Evolutionary conservation across 2,329 filamentous ascomycete species (phyloP), one percentile per base, ranked within the genome.

Genomic region (Bisporella sp.): DNA sequence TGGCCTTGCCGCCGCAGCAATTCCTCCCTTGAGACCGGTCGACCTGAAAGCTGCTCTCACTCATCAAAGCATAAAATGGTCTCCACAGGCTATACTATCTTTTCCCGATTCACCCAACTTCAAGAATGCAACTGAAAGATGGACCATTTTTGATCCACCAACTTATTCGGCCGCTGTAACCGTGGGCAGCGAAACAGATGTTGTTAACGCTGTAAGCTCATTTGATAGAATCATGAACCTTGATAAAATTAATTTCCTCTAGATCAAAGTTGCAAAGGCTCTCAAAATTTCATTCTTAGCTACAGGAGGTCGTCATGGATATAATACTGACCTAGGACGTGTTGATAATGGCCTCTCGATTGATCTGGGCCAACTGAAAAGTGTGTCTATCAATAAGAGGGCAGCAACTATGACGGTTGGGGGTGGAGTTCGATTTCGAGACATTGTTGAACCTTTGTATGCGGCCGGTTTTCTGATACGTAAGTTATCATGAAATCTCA

Each of bases 131-230:
- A 49, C 47, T 7, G 41, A 44, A 13, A 12, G 47, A 39, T 49
- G 47, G 47, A 37, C 31, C 32, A 28, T 49, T 9, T 49, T 37
- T 45, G 41, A 45, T 39, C 41, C 47, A 9, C 47, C 47, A 45
- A 49, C 41, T 21, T 49, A 45, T 29, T 32, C n/a, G 13, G 47
- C 31, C 12, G 21, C 47, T 11, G 31, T 49, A 5, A 35, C 12
- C 12, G 29, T 32, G 13, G 31, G 12, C 11, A 49, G 12, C 12
- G 41, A 49, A 33, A 12, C 9, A 37, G 39, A 43, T 13, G 49
- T 51, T 21, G 45, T 29, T 8, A 29, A 50, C 11, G 39, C 40
- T 42, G 46, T 48, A 41, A 39, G 35, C 13, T 39, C 13, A 9
- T 13, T 39, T 39, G 13, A 39, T 9, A 39, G 2, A 39, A 39